Evolutionary conservation across 495 filamentous ascomycete genomes (phyloP).

Genomic region (Daldinia decipiens): DNA sequence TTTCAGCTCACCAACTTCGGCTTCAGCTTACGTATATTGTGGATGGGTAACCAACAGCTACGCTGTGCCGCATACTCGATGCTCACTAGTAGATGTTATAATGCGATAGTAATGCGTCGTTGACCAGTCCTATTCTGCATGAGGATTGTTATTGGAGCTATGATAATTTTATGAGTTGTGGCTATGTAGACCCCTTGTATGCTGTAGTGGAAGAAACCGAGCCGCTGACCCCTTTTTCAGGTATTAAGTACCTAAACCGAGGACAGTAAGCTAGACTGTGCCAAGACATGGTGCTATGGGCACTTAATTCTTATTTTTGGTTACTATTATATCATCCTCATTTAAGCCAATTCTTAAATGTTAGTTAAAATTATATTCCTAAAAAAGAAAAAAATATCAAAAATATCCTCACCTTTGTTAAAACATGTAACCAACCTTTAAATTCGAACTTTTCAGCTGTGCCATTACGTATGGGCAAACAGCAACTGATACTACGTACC

Average conservation of each 20-base stretch:
- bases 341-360: no score
- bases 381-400: no score
- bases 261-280: not conserved
- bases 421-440: no score
- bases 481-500: no score
- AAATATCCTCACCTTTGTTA: no score
- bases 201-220: not conserved
- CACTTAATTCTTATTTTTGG: not conserved
- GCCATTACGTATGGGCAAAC: no score
- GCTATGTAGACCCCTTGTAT: not conserved
- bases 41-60: slow-evolving; percentile 4
- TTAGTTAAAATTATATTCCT: no score
- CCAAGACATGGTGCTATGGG: not conserved
- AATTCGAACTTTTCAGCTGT: not conserved
- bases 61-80: slow-evolving; percentile 12
- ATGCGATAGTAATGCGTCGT: not conserved
- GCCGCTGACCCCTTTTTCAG: not conserved
- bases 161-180: slow-evolving; percentile 1
- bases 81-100: not conserved
- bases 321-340: no score
- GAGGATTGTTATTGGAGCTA: not conserved
- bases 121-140: not conserved
- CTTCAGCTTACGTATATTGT: not conserved
- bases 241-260: not conserved
- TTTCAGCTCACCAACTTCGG: not conserved